These are phyloP conservation scores for Setaria viridis DNA, from an alignment of 202 grass and related monocot species.

Conservation along the genomic window DNA sequence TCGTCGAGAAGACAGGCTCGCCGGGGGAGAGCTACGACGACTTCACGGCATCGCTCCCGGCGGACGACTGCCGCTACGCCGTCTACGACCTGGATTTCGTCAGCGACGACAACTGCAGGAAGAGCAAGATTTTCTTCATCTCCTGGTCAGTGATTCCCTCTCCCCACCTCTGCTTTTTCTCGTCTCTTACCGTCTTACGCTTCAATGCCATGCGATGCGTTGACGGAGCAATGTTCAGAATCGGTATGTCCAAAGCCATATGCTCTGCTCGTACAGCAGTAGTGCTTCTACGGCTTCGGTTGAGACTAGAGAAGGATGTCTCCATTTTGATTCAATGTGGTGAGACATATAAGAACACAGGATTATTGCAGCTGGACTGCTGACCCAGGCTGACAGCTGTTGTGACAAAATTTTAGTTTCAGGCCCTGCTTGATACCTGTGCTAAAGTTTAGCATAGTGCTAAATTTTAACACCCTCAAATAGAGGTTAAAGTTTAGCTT, in stretches of 20 bases:
- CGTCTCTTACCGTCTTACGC: not conserved
- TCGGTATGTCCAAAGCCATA: not conserved
- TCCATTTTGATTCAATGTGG: not conserved
- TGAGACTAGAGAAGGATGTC: not conserved
- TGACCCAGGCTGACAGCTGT: not conserved
- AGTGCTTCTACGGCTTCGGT: not conserved
- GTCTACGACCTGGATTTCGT: slow-evolving; percentile 88
- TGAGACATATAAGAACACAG: not conserved
- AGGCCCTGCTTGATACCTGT: too few relatives aligned
- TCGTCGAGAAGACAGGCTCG: slow-evolving; percentile 74
- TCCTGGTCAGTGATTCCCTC: slow-evolving; percentile 57
- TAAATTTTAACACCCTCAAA: too few relatives aligned
- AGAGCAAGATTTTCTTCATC: slow-evolving; percentile 96
- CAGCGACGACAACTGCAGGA: slow-evolving; percentile 80
- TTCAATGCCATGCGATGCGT: not conserved
- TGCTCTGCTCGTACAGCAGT: not conserved
- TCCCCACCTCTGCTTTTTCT: not conserved
- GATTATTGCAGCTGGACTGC: not conserved
- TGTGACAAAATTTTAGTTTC: not conserved
- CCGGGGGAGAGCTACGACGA: slow-evolving; percentile 83
- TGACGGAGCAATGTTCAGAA: not conserved
- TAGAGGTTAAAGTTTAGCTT: too few relatives aligned
- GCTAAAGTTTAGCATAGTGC: too few relatives aligned
- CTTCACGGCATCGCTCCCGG: slow-evolving; percentile 75
- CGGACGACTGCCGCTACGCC: slow-evolving; percentile 78